phyloP scores from a whole-genome alignment of 345 rosid genomes.

The Gossypium thurberi region DNA sequence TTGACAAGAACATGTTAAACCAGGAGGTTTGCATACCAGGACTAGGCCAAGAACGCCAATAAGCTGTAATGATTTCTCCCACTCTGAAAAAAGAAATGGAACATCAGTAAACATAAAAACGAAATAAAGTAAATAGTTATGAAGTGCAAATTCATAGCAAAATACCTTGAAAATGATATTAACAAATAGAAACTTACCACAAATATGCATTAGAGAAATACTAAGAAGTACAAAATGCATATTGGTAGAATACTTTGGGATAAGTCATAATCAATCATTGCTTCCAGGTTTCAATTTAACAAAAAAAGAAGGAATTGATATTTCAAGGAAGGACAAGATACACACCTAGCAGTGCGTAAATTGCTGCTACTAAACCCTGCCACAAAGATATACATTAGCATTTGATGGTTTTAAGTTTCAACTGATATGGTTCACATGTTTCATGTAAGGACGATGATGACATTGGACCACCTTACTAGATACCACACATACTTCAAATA shows the following conservation, averaged over 20 bases:
- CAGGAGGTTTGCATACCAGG: slow-evolving; percentile 40
- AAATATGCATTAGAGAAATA: neutral
- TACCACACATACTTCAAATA: neutral
- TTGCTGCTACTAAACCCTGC: slow-evolving; percentile 59
- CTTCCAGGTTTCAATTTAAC: neutral
- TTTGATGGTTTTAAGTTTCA: neutral
- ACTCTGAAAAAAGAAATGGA: slow-evolving; percentile 43
- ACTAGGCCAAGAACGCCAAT: slow-evolving; percentile 67
- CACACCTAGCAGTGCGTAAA: slow-evolving; percentile 52
- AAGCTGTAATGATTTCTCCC: slow-evolving; percentile 83
- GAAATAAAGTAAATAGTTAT: slow-evolving; percentile 2
- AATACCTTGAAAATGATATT: neutral
- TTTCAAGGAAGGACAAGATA: slow-evolving; percentile 24
- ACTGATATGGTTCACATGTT: neutral
- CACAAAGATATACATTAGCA: slow-evolving; percentile 14
- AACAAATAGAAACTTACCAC: neutral
- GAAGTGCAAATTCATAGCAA: neutral
- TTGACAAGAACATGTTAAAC: slow-evolving; percentile 1
- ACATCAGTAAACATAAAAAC: neutral
- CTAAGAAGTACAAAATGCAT: neutral
- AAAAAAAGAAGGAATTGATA: neutral
- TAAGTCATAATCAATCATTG: neutral
- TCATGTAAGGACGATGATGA: neutral
- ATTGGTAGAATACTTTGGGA: neutral
- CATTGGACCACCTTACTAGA: neutral